These are phyloP conservation scores for Boletus reticulatus DNA, from an alignment of 768 basidiomycete genomes.

Conservation along the genomic window DNA sequence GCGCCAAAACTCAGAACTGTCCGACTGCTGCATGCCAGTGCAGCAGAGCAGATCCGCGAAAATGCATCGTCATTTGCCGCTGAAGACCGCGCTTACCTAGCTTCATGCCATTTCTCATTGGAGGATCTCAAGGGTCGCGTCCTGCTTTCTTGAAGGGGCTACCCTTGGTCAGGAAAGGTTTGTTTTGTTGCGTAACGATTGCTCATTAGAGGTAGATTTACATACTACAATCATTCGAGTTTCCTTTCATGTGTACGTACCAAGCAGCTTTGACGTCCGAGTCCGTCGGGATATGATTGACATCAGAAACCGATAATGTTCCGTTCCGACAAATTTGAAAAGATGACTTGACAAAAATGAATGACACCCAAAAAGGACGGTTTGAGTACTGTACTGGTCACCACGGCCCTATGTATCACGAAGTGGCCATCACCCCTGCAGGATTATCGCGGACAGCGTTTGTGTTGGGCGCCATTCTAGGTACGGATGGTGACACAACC, in stretches of 20 bases:
- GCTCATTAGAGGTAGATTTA: background rate
- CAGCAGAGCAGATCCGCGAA: conserved; percentile 15
- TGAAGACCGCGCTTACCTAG: conserved; percentile 8
- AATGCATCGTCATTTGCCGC: background rate
- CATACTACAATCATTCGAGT: background rate
- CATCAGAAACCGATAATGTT: no score
- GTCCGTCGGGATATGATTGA: background rate
- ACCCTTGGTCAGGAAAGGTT: background rate
- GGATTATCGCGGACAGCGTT: no score
- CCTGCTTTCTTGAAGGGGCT: conserved; percentile 12
- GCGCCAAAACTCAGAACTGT: conserved; percentile 19
- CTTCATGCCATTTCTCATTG: conserved; percentile 15
- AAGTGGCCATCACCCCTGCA: no score
- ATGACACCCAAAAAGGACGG: no score
- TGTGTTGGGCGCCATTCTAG: no score
- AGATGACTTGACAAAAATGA: no score
- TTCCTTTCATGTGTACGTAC: background rate
- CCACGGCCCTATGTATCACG: no score
- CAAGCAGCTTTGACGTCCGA: background rate
- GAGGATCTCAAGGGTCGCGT: conserved; percentile 22
- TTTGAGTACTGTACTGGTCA: no score
- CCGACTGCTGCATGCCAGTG: conserved; percentile 18
- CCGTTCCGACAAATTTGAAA: no score
- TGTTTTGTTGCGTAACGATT: background rate
- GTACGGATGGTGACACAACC: no score